Evolutionary conservation across 2,329 filamentous ascomycete species (phyloP), one percentile per base, ranked within the genome.

Genomic region (Elsinoe necatrix): DNA sequence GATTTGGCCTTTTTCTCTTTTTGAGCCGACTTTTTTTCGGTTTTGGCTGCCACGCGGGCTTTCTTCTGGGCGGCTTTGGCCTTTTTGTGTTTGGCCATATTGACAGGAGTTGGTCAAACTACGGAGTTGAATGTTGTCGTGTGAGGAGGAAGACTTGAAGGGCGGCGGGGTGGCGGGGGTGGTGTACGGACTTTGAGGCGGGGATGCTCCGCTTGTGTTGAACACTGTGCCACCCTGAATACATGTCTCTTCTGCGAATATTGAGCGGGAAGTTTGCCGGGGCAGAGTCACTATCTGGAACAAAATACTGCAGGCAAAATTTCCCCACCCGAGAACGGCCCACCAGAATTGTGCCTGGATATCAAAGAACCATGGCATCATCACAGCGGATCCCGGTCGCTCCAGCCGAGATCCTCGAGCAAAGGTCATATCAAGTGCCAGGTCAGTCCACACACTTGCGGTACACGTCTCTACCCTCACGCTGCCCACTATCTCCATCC

Each of bases 1-100:
- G 80, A 77, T 71, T 90, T 95, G 71, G 95, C 95, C 66, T 93
- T 89, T 71, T 87, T 93, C 67, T 87, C 86, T 70, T 93, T 87
- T 74, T 95, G 95, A n/a, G 77, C 77, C 3, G 79, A 77, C 55
- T 77, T 75, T 56, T 78, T 78, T 54, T 77, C 78, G 62, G 80
- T 80, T 63, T 79, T 75, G 62, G 79, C 76, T 11, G 67, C 66
- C 29, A 63, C 62, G 14, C 64, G 62, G 7, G 61, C 61, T 56
- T 68, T 68, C 56, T 72, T 72, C 56, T 75, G 73, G 18, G 80
- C 80, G 4, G 73, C 72, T 64, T 81, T 81, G 18, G 71, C 74
- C 71, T 76, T 83, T 78, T 69, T 81, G 63, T 79, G 78, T 62
- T 78, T 82, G 55, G 69, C 77, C 78, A 81, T 58, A 12, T 4